These are phyloP conservation scores for Neophaeococcomyces aloes DNA, from an alignment of 2,329 filamentous ascomycete species.

Conservation along the genomic window DNA sequence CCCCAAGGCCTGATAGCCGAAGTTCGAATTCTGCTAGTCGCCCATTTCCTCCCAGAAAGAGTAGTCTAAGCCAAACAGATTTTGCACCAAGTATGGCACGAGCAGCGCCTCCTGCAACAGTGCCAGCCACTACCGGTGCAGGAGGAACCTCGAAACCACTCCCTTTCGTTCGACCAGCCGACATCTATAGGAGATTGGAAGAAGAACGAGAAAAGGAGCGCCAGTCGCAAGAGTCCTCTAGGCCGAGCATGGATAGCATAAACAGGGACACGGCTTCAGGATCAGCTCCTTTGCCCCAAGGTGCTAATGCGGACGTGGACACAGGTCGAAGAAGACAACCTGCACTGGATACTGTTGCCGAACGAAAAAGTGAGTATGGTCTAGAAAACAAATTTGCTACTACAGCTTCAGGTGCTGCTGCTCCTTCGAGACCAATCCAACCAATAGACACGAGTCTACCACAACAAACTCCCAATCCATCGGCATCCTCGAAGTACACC, in stretches of 20 bases:
- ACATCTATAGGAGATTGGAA: constrained; percentile 63
- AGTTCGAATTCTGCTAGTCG: constrained; percentile 17
- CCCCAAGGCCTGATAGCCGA: constrained; percentile 19
- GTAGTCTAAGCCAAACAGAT: constrained; percentile 45
- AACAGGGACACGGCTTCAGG: background rate
- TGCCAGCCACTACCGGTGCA: constrained; percentile 1
- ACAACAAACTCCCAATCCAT: constrained; percentile 12
- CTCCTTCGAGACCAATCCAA: constrained; percentile 13
- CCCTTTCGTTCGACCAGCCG: constrained; percentile 61
- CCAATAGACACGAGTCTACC: constrained; percentile 21
- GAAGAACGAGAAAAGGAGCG: constrained; percentile 52
- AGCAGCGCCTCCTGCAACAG: background rate
- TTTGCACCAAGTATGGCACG: constrained; percentile 7
- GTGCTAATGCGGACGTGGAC: constrained; percentile 27
- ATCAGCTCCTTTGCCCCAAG: background rate
- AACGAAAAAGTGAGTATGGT: constrained; percentile 50
- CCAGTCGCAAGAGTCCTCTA: constrained; percentile 47
- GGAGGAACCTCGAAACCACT: constrained; percentile 40
- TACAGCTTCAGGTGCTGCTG: background rate
- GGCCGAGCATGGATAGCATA: constrained; percentile 48
- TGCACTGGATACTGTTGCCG: constrained; percentile 44
- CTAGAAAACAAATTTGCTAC: constrained; percentile 32
- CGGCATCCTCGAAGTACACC: constrained; percentile 17
- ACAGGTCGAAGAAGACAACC: constrained; percentile 30
- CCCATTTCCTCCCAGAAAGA: constrained; percentile 51